Percentiles rank a stretch among this genome's conserved stretches.
These are phyloP conservation scores for Cunninghamia lanceolata DNA, from an alignment of 75 land plant species.

Conservation along the genomic window DNA sequence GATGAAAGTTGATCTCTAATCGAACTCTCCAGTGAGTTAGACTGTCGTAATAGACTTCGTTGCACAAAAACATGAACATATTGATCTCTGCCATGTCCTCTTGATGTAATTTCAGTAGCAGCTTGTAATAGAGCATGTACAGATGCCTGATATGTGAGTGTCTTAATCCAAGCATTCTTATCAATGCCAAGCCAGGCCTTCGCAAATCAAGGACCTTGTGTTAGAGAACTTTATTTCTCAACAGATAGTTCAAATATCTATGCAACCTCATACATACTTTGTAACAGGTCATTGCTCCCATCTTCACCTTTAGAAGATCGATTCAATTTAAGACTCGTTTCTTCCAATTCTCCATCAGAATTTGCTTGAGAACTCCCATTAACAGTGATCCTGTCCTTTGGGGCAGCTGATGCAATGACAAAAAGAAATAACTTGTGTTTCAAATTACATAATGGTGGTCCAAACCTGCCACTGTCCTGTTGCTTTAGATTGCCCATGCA, in stretches of 20 bases:
- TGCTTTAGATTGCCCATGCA: constrained; percentile 2
- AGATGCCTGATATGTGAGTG: constrained; percentile 91
- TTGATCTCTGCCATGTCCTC: constrained; percentile 78
- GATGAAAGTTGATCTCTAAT: constrained; percentile 64
- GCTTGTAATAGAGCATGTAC: constrained; percentile 85
- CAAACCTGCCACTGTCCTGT: not conserved
- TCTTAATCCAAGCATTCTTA: constrained; percentile 79
- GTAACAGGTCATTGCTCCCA: constrained; percentile 51
- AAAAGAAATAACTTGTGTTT: not conserved
- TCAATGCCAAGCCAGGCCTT: constrained; percentile 87
- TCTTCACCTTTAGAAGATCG: constrained; percentile 44
- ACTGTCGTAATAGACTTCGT: constrained; percentile 63
- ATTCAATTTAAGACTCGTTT: constrained; percentile 44
- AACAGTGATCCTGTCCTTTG: constrained; percentile 52
- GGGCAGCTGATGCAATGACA: constrained; percentile 25
- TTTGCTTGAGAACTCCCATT: constrained; percentile 44
- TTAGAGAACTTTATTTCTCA: constrained; percentile 51
- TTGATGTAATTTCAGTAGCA: constrained; percentile 76
- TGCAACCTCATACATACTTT: constrained; percentile 78
- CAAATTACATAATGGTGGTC: not conserved
- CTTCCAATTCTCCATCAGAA: constrained; percentile 37
- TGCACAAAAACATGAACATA: constrained; percentile 77
- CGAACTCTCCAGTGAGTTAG: constrained; percentile 66
- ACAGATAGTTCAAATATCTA: constrained; percentile 72
- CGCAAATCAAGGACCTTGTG: constrained; percentile 70